Evolutionary conservation across 2,329 filamentous ascomycete species (phyloP).

Genomic region (Fusarium tricinctum): DNA sequence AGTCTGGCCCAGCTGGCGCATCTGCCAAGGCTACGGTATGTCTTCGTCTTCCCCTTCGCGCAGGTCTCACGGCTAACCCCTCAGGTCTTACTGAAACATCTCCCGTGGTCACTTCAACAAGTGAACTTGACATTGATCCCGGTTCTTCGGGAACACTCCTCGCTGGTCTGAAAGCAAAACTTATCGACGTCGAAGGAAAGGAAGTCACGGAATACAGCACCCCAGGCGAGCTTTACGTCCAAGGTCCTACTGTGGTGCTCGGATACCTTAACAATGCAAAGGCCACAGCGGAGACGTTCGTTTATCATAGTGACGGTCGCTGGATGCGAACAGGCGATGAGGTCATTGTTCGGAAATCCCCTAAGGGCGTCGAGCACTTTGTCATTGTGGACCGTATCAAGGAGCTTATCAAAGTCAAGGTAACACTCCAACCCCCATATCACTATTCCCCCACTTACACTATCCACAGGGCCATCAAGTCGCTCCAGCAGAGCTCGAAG

Average conservation of each 20-base stretch:
- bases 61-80: background rate
- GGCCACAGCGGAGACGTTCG: slow-evolving; percentile 84
- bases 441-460: background rate
- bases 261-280: slow-evolving; percentile 91
- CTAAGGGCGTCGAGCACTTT: slow-evolving; percentile 81
- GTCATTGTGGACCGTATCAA: slow-evolving; percentile 83
- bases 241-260: slow-evolving; percentile 80
- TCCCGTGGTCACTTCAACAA: slow-evolving; percentile 74
- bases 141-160: slow-evolving; percentile 78
- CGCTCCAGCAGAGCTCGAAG: slow-evolving; percentile 83
- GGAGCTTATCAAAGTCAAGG: slow-evolving; percentile 84
- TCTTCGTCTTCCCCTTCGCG: fast-evolving
- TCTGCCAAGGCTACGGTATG: slow-evolving; percentile 80
- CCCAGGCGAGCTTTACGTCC: slow-evolving; percentile 85
- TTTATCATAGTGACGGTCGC: slow-evolving; percentile 73
- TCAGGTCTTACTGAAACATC: slow-evolving; percentile 79
- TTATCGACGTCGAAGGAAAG: slow-evolving; percentile 75
- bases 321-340: slow-evolving; percentile 92
- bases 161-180: slow-evolving; percentile 72
- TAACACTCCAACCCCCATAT: slow-evolving; percentile 51
- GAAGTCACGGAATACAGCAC: slow-evolving; percentile 78
- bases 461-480: slow-evolving; percentile 76
- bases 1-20: slow-evolving; percentile 73
- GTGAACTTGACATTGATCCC: slow-evolving; percentile 71
- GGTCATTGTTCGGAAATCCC: slow-evolving; percentile 75